Evolutionary conservation across 768 basidiomycete species (phyloP).

Genomic region (Russula abietina): DNA sequence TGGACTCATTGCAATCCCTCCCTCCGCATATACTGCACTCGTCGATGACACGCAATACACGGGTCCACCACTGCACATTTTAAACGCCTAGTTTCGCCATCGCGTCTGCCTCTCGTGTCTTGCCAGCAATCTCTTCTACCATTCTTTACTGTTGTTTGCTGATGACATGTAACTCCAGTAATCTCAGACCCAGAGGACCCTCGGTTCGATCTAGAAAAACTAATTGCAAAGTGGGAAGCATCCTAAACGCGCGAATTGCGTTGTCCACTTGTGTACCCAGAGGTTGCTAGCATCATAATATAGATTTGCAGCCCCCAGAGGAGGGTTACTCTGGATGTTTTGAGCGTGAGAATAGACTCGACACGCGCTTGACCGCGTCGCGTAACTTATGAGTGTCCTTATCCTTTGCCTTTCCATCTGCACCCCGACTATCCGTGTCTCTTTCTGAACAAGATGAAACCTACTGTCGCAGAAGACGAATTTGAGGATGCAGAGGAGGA

Average conservation of each 20-base stretch:
- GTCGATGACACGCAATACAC: background rate
- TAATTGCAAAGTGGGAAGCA: slow-evolving; percentile 70
- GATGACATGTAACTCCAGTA: slow-evolving; percentile 43
- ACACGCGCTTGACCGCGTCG: slow-evolving; percentile 13
- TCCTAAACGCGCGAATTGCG: slow-evolving; percentile 35
- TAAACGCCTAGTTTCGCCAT: background rate
- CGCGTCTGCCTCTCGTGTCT: background rate
- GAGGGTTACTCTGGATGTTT: background rate
- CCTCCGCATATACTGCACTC: background rate
- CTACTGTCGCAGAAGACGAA: slow-evolving; percentile 51
- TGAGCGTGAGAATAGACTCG: slow-evolving; percentile 16
- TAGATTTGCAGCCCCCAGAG: slow-evolving; percentile 13
- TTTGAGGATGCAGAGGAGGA: slow-evolving; percentile 86
- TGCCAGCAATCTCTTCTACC: background rate
- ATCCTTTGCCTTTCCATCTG: background rate
- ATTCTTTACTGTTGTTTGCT: background rate
- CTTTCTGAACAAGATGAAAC: slow-evolving; percentile 38
- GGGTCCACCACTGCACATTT: background rate
- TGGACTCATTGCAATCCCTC: background rate
- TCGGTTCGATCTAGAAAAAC: slow-evolving; percentile 91
- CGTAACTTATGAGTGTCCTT: slow-evolving; percentile 1
- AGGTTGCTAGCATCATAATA: slow-evolving; percentile 22
- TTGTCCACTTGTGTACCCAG: slow-evolving; percentile 12
- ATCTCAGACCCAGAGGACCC: slow-evolving; percentile 93
- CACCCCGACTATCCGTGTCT: background rate